Evolutionary conservation across 768 basidiomycete genomes (phyloP).

Genomic region (Boletus sp.): DNA sequence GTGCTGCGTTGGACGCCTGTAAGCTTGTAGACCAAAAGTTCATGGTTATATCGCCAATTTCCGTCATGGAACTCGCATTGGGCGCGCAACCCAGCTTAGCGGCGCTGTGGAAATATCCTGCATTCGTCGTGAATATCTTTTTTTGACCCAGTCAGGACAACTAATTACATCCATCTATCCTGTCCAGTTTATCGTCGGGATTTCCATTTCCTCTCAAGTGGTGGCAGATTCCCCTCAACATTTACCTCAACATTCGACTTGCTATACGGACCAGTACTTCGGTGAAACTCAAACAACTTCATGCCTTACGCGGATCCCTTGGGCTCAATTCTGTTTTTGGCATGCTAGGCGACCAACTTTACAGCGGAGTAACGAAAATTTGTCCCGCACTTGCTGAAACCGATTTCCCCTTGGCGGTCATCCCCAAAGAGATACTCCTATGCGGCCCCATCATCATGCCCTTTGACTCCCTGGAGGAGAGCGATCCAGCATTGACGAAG

Average conservation of each 20-base stretch:
- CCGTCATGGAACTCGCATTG: neutral
- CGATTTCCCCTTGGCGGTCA: neutral
- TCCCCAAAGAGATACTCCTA: constrained; percentile 4
- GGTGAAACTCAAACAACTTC: too few species aligned
- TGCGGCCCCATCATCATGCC: constrained; percentile 8
- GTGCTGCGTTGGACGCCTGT: constrained; percentile 5
- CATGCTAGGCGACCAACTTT: neutral
- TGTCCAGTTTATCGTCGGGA: constrained; percentile 3
- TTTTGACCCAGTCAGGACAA: neutral
- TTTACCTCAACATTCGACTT: constrained; percentile 4
- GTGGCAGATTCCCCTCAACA: constrained; percentile 13
- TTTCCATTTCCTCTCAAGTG: constrained; percentile 11
- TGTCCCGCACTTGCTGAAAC: constrained; percentile 1
- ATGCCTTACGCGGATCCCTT: neutral
- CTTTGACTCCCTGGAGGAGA: constrained; percentile 8
- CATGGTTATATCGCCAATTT: neutral
- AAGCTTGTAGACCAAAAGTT: neutral
- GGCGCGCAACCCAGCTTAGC: neutral
- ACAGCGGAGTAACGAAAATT: neutral
- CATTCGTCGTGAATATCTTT: neutral
- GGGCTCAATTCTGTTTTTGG: neutral
- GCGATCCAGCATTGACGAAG: neutral
- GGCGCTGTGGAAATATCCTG: constrained; percentile 8
- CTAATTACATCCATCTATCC: neutral
- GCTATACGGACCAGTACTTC: neutral